A percentile compares a stretch with the other conserved stretches of the same genome.
Conservation (phyloP, 345 rosid genomes). For the Luvunga scandens region DNA sequence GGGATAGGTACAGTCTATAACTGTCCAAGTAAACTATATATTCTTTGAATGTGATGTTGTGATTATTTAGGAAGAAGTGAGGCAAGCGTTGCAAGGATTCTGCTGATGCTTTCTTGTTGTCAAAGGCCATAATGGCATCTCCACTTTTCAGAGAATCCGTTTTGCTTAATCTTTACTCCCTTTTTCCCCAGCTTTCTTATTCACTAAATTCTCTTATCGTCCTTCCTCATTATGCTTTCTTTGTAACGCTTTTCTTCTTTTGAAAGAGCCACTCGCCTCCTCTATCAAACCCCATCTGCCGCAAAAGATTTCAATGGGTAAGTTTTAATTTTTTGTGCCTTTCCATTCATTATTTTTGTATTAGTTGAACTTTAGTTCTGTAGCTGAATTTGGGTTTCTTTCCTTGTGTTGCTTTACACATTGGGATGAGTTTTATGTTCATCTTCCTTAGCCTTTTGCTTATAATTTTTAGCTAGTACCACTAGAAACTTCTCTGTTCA, state of each 20-base stretch:
- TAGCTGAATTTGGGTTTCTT: background rate
- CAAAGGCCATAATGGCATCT: constrained; percentile 20
- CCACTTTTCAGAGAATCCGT: constrained; percentile 16
- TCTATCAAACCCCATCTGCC: background rate
- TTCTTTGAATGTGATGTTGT: background rate
- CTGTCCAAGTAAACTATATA: background rate
- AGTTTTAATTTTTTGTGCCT: background rate
- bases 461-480: background rate
- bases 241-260: no score
- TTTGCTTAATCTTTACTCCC: constrained; percentile 13
- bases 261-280: background rate
- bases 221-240: background rate
- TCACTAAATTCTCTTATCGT: background rate
- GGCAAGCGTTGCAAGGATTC: background rate
- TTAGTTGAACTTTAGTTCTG: background rate
- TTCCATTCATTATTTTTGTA: background rate
- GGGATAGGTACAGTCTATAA: no score
- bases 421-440: background rate
- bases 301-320: constrained; percentile 15
- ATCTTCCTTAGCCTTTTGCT: background rate
- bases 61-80: background rate
- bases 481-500: background rate
- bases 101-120: constrained; percentile 3
- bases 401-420: background rate
- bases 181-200: background rate